Base-by-base conservation (phyloP, 805 yeast species). In the Candida sphagnicola region DNA sequence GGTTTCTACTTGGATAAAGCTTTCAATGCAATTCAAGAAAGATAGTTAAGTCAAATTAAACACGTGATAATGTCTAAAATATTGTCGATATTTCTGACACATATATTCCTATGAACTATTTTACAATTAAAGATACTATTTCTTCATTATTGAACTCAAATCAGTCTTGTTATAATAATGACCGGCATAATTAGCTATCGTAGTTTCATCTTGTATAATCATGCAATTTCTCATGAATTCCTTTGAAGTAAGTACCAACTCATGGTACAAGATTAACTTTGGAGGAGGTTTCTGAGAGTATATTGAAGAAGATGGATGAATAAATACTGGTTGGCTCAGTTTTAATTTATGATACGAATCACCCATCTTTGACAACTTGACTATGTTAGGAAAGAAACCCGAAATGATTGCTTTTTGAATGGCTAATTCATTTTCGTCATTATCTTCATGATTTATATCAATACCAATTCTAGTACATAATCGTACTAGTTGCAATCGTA, bases 201-300 rank as follows among this genome's bases (percentile, higher is more conserved):
- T 28, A 10, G 18, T 24, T 34, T 65, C 65, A 21, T 84, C 90
- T 29, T 82, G 78, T 3, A 85, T 67, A 0, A 88, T 77, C 59
- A 85, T 75, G 51, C 89, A 80, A 47, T 82, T 82, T 41, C 90
- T 73, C 88, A 93, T 86, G 59, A 80, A 91, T 62, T 90, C 97
- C 56, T 82, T 86, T 18, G 88, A 76, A 0, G 99, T 91, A 34
- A 85, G 60, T 35, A 91, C 83, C 50, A 91, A 65, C 44, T 91
- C 95, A 51, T 89, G 88, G 56, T 87, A 93, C 12, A 91, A 65
- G 4, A 93, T 67, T 38, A 77, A 66, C 46, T 77, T 82, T 3
- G 90, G 82, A 0, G 89, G 90, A 15, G 93, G 95, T 42, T 78
- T 80, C 10, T 65, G 62, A 10, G 70, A 65, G 50, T 75, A 78